phyloP scores from a whole-genome alignment of 139 green algal genomes.

The Chlorella ohadii region DNA sequence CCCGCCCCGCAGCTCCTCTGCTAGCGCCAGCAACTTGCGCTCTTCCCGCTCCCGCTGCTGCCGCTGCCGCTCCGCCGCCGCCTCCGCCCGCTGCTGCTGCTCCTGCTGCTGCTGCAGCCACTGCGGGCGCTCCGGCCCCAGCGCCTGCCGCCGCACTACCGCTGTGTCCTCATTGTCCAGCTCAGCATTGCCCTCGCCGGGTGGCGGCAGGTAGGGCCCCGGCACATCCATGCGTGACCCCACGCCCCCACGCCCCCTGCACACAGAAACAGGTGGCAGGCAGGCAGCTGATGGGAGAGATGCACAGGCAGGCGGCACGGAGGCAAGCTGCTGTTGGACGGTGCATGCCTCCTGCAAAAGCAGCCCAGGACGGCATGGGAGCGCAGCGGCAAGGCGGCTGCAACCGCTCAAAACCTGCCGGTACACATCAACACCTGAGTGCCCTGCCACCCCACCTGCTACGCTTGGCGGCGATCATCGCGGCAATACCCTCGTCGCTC shows the following conservation, averaged over 20 bases:
- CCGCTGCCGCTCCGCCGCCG: neutral
- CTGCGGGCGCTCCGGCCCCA: slow-evolving; percentile 34
- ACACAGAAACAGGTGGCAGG: neutral
- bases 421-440: too few species aligned
- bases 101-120: slow-evolving; percentile 42
- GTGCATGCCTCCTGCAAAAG: neutral
- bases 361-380: neutral
- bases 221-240: slow-evolving; percentile 42
- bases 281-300: neutral
- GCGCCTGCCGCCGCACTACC: slow-evolving; percentile 17
- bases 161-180: slow-evolving; percentile 20
- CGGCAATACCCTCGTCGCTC: neutral
- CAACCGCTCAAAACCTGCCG: too few species aligned
- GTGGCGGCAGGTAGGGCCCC: slow-evolving; percentile 34
- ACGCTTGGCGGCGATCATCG: slow-evolving; percentile 11
- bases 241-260: slow-evolving; percentile 42
- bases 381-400: too few species aligned
- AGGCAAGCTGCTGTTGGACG: neutral
- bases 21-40: neutral
- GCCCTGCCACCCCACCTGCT: neutral
- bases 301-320: neutral
- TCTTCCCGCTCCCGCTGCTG: slow-evolving; percentile 4
- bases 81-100: neutral
- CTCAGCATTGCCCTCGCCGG: neutral
- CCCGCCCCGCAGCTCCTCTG: neutral